Percentiles rank a stretch among this genome's conserved stretches.
These are phyloP conservation scores for Phaffomyces thermotolerans DNA, from an alignment of 805 yeast genomes.

Conservation along the genomic window DNA sequence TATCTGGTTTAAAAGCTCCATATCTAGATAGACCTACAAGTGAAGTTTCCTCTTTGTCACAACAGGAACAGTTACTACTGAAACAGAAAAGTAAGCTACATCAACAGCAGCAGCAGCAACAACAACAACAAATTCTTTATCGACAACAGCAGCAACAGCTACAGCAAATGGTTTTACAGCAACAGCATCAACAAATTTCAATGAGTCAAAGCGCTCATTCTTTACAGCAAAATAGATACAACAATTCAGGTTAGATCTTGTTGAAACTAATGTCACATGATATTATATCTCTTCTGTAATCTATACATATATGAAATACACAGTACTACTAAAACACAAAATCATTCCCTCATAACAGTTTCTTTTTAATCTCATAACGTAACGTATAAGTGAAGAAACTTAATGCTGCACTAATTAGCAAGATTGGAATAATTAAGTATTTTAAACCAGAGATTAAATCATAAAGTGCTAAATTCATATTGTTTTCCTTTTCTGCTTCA, in stretches of 20 bases:
- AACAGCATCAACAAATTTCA: no score
- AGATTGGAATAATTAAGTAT: conserved; percentile 21
- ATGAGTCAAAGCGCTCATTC: not conserved
- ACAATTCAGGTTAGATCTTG: not conserved
- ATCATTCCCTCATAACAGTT: conserved; percentile 34
- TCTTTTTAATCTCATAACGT: conserved; percentile 56
- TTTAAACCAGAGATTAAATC: conserved; percentile 22
- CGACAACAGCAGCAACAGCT: not conserved
- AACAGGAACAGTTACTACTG: no score
- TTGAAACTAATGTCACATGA: no score
- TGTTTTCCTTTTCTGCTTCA: conserved; percentile 19
- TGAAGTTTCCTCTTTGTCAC: no score
- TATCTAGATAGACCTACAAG: conserved; percentile 23
- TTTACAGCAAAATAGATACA: not conserved
- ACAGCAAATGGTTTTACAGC: not conserved
- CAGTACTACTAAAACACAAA: no score
- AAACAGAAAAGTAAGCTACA: no score
- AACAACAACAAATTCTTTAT: no score
- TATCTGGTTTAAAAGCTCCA: conserved; percentile 38
- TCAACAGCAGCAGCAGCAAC: no score
- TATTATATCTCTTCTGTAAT: no score
- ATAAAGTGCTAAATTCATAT: conserved; percentile 17
- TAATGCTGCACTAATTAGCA: conserved; percentile 27
- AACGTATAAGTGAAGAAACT: conserved; percentile 43
- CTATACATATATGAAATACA: no score